phyloP scores from a whole-genome alignment of 2,329 filamentous ascomycete species.

The Colletotrichum plurivorum region DNA sequence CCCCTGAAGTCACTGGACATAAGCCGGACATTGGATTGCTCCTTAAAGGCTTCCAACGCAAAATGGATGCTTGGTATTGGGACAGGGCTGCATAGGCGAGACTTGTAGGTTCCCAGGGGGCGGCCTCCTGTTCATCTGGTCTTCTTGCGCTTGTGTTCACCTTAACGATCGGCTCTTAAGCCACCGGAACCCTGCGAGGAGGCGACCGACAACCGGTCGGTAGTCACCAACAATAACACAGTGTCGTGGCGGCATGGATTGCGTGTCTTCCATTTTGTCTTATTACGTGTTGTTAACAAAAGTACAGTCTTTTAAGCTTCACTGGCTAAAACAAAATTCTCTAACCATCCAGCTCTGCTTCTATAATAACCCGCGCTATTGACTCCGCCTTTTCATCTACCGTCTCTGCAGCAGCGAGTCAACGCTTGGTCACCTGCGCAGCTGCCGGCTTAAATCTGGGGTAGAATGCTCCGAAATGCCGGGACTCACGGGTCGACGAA shows the following conservation, averaged over 20 bases:
- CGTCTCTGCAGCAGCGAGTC: slow-evolving; percentile 23
- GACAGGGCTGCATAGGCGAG: background rate
- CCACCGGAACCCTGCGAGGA: slow-evolving; percentile 7
- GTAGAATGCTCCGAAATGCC: slow-evolving; percentile 26
- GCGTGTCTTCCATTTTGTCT: background rate
- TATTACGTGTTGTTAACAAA: background rate
- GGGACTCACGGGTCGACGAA: slow-evolving; percentile 1
- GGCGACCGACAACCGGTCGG: background rate
- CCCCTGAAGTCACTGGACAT: background rate
- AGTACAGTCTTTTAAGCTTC: slow-evolving; percentile 10
- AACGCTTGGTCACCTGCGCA: slow-evolving; percentile 21
- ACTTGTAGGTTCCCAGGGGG: background rate
- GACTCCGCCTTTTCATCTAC: slow-evolving; percentile 31
- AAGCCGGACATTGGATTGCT: background rate
- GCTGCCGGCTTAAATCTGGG: slow-evolving; percentile 31
- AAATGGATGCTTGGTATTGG: background rate
- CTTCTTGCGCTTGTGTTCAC: background rate
- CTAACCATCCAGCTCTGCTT: background rate
- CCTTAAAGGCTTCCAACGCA: background rate
- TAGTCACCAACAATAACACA: too few relatives aligned
- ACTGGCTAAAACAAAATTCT: background rate
- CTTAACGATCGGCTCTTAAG: background rate
- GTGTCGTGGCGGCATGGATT: background rate
- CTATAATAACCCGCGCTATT: background rate
- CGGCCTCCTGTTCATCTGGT: background rate